Evolutionary conservation across 495 filamentous ascomycete species (phyloP).

Genomic region (Lasiosphaeriaceae sp.): DNA sequence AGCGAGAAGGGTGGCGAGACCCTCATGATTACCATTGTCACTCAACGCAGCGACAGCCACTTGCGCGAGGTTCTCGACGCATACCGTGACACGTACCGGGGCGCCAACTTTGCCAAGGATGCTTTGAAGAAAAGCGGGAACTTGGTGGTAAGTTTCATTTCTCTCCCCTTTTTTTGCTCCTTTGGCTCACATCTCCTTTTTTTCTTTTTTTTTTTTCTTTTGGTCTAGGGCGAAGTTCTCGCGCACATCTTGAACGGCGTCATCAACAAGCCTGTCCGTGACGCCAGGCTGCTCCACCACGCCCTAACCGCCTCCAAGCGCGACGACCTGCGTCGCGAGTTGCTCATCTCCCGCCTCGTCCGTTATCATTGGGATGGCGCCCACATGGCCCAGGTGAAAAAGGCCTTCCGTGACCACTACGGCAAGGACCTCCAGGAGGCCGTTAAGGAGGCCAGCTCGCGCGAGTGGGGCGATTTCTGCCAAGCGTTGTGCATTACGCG

Average conservation of each 20-base stretch:
- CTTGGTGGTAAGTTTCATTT: conserved; percentile 68
- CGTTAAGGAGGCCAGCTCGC: conserved; percentile 46
- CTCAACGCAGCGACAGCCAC: conserved; percentile 74
- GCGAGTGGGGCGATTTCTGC: conserved; percentile 52
- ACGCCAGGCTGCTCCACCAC: conserved; percentile 91
- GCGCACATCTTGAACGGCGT: conserved; percentile 96
- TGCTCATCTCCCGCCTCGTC: conserved; percentile 76
- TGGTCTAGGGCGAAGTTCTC: conserved; percentile 77
- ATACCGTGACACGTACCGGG: conserved; percentile 62
- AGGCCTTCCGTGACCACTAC: conserved; percentile 68
- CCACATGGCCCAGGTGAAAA: conserved; percentile 69
- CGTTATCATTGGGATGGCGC: conserved; percentile 79
- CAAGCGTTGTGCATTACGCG: conserved; percentile 48
- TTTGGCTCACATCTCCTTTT: not conserved
- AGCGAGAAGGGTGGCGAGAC: conserved; percentile 81
- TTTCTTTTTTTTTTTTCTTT: conserved; percentile 8
- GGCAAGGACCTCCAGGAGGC: conserved; percentile 63
- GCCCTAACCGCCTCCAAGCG: conserved; percentile 61
- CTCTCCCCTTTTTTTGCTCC: conserved; percentile 4
- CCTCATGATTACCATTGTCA: conserved; percentile 83
- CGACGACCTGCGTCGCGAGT: conserved; percentile 71
- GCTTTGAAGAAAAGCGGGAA: conserved; percentile 87
- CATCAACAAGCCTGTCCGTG: conserved; percentile 91
- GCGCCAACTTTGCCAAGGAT: conserved; percentile 77
- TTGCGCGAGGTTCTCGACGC: conserved; percentile 70